Evolutionary conservation across 352 stramenopile species (phyloP).

Genomic region (Peronospora farinosa): DNA sequence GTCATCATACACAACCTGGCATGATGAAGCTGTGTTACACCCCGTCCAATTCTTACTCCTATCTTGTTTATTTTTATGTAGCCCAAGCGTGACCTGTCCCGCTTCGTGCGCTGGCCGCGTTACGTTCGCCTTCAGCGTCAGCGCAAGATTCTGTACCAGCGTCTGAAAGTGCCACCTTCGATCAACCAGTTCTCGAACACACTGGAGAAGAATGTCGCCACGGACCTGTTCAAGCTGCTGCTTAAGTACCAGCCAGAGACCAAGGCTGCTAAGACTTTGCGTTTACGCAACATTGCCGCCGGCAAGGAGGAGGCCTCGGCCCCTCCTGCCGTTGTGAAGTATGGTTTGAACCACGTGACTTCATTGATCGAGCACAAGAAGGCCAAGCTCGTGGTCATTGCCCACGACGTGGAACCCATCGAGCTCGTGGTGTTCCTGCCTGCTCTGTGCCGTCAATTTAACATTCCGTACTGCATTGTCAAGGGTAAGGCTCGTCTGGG

Average conservation of each 20-base stretch:
- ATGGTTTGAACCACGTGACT: constrained; percentile 99
- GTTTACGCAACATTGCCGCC: constrained; percentile 93
- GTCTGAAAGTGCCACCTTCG: constrained; percentile 97
- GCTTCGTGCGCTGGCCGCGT: constrained; percentile 98
- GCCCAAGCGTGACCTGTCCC: constrained; percentile 93
- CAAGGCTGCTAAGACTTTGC: constrained; percentile 95
- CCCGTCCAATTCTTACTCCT: constrained; percentile 8
- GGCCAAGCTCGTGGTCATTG: constrained; percentile 98
- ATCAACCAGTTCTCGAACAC: constrained; percentile 99
- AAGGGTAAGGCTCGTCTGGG: constrained; percentile 98
- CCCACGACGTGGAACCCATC: constrained; percentile 98
- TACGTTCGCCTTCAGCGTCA: constrained; percentile 99
- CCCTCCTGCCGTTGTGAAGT: constrained; percentile 93
- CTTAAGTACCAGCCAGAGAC: constrained; percentile 99
- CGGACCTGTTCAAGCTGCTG: constrained; percentile 97
- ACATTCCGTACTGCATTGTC: constrained; percentile 99
- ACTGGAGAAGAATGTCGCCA: constrained; percentile 97
- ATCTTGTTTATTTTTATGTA: constrained; percentile 32
- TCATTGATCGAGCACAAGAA: constrained; percentile 99
- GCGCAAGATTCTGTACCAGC: constrained; percentile 97
- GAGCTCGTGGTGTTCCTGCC: constrained; percentile 97
- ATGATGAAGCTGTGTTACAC: constrained; percentile 4
- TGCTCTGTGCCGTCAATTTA: constrained; percentile 98
- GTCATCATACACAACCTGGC: constrained; percentile 25
- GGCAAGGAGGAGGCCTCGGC: constrained; percentile 88